Conservation (phyloP, 768 basidiomycete genomes). For the Rhodosporidiobolus sp. region DNA sequence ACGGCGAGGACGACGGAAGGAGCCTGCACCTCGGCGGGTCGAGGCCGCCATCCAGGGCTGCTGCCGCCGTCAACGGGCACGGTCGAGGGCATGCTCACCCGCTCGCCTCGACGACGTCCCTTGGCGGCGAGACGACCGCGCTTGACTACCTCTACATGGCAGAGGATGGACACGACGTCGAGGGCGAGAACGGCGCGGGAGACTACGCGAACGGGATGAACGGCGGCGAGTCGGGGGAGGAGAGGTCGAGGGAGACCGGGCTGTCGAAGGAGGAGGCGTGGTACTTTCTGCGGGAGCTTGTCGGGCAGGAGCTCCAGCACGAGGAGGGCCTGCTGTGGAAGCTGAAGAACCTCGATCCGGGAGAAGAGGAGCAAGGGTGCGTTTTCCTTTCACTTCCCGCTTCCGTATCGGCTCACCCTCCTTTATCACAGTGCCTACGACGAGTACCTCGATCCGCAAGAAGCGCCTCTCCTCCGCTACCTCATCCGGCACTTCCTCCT, state of each 20-base stretch:
- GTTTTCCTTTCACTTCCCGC: not conserved
- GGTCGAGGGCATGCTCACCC: not conserved
- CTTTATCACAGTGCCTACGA: not conserved
- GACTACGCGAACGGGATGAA: not conserved
- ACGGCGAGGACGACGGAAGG: not conserved
- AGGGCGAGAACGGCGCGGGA: not conserved
- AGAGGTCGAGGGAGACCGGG: not conserved
- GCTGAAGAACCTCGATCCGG: slow-evolving; percentile 13
- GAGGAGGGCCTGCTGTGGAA: slow-evolving; percentile 30
- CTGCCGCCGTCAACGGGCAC: not conserved
- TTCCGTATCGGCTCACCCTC: not conserved
- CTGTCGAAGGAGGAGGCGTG: slow-evolving; percentile 23
- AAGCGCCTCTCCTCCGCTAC: slow-evolving; percentile 33
- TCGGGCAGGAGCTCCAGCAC: slow-evolving; percentile 25
- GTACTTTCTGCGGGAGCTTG: slow-evolving; percentile 27
- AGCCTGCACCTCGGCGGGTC: not conserved
- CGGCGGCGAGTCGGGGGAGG: not conserved
- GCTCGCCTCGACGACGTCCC: not conserved
- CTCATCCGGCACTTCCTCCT: slow-evolving; percentile 39
- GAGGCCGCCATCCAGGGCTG: not conserved
- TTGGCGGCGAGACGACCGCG: not conserved
- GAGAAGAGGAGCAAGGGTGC: not conserved
- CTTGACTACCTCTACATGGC: slow-evolving; percentile 14
- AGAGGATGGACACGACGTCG: not conserved
- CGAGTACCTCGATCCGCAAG: slow-evolving; percentile 11